Conservation (phyloP, 148 eudicot species). For the Cornus florida region DNA sequence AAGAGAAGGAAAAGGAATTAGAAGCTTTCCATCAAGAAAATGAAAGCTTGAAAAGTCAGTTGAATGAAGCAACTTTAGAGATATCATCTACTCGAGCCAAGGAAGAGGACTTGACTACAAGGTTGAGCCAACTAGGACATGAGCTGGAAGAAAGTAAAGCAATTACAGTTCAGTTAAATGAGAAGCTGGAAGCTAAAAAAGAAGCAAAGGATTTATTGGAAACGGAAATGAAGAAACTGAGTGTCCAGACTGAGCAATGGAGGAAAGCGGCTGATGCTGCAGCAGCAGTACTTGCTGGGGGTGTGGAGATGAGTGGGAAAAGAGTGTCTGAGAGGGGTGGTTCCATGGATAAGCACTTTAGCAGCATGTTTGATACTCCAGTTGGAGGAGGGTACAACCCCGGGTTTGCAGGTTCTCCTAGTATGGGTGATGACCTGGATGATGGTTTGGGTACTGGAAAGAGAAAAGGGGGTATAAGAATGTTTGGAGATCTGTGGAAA, state of each 20-base stretch:
- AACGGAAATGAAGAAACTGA: conserved; percentile 69
- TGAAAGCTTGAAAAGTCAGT: conserved; percentile 39
- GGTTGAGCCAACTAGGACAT: conserved; percentile 24
- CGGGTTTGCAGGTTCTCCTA: conserved; percentile 52
- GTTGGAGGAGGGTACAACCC: conserved; percentile 30
- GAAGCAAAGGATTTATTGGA: conserved; percentile 48
- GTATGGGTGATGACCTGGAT: conserved; percentile 40
- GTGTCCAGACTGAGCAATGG: conserved; percentile 87
- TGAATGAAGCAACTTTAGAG: conserved; percentile 36
- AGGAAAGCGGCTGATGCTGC: conserved; percentile 84
- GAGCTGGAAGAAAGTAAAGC: conserved; percentile 44
- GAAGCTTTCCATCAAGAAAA: conserved; percentile 35
- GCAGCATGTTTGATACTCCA: conserved; percentile 31
- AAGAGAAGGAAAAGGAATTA: conserved; percentile 43
- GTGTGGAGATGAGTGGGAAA: conserved; percentile 40
- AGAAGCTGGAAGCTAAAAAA: conserved; percentile 37
- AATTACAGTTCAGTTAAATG: conserved; percentile 23
- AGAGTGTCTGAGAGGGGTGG: conserved; percentile 57
- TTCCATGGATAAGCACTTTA: conserved; percentile 66
- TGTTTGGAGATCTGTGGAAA: conserved; percentile 77
- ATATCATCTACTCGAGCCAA: conserved; percentile 25
- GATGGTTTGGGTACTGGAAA: conserved; percentile 54
- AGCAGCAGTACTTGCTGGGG: conserved; percentile 57
- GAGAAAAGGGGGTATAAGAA: conserved; percentile 60
- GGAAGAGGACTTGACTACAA: conserved; percentile 37